phyloP scores from a whole-genome alignment of 306 rosid genomes.

The Acacia acuminata region DNA sequence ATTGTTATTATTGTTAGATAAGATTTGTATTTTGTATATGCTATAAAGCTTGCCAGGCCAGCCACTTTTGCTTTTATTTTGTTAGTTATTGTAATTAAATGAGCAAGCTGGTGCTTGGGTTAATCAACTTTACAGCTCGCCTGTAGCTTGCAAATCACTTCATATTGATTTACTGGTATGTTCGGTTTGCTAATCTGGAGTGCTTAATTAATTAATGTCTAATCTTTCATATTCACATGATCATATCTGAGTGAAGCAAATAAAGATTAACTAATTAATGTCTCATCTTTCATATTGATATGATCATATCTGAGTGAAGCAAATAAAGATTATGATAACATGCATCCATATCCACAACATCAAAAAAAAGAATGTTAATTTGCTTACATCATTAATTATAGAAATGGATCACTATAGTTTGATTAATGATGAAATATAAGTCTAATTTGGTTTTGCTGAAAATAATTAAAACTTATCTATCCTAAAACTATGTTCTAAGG shows the following conservation, averaged over 20 bases:
- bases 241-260: background rate
- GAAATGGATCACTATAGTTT: too few relatives aligned
- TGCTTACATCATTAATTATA: too few relatives aligned
- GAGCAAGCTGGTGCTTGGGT: too few relatives aligned
- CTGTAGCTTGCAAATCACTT: background rate
- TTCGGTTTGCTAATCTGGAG: background rate
- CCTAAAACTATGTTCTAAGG: too few relatives aligned
- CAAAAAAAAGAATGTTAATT: background rate
- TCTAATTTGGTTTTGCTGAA: too few relatives aligned
- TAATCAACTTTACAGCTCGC: slow-evolving; percentile 8
- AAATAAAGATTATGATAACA: background rate
- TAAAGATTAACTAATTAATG: background rate
- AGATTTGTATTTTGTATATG: background rate
- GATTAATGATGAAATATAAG: too few relatives aligned
- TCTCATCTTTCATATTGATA: background rate
- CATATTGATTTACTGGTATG: too few relatives aligned
- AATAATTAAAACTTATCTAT: too few relatives aligned
- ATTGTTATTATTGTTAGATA: background rate
- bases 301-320: background rate
- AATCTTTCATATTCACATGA: background rate
- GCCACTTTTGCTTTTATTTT: background rate
- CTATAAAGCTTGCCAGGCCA: background rate
- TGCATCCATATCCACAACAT: background rate
- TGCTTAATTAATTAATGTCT: background rate
- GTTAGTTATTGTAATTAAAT: too few relatives aligned